Evolutionary conservation across 83 land plant genomes (phyloP), one percentile per base, ranked within the genome.

Genomic region (Diphasiastrum complanatum): DNA sequence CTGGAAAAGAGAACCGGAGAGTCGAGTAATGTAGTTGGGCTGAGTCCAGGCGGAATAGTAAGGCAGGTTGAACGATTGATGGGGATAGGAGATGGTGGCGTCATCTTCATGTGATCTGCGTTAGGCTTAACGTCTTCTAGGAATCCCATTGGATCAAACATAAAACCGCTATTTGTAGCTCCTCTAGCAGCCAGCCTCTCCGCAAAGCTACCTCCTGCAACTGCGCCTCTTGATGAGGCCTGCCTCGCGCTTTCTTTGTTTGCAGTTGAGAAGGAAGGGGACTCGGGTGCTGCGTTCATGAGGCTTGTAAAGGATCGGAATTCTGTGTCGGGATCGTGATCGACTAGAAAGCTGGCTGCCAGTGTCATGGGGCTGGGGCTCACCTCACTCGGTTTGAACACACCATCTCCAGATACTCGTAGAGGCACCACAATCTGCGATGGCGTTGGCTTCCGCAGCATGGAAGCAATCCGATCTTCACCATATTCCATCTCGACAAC

Each of bases 281-380:
- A 8, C 43, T 16, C 16, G 43, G 12, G 43, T 8, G 43, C n/a
- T n/a, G 43, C 8, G 43, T 16, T 16, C 43, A 40, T 8, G 43
- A 48, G 51, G 23, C 23, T 48, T 6, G 51, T 6, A 18, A 18
- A 24, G 51, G 51, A 18, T 24, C 23, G n/a, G 51, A 18, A 18
- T 24, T 48, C 51, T 5, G n/a, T 48, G n/a, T 48, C 51, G 6
- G 51, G n/a, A n/a, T n/a, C n/a, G n/a, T n/a, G 51, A 48, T 48
- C 51, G 51, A 48, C 23, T 6, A 48, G 51, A 18, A 48, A 48
- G 51, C 51, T 48, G 23, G 51, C 51, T 4, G 18, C 51, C 51
- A 48, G 51, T 18, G 51, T 6, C 51, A 48, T 48, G n/a, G 51
- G 51, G 51, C 51, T 48, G 51, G 51, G 51, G 51, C 51, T 48